Evolutionary conservation across 1,284 basidiomycete species (phyloP), one percentile per base, ranked within the genome.

Genomic region (Trametes versicolor): DNA sequence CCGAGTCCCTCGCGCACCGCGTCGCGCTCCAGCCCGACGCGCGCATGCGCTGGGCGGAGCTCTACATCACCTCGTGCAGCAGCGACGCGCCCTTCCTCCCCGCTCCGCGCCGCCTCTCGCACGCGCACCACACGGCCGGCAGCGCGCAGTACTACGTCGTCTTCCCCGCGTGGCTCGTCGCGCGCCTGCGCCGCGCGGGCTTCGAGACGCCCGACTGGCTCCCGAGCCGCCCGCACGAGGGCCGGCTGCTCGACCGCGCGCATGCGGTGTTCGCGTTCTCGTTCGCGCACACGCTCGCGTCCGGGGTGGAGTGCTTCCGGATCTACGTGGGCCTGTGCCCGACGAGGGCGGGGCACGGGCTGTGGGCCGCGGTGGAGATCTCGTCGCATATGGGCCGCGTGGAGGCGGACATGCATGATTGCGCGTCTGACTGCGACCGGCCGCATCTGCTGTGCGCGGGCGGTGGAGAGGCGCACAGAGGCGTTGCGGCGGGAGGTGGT

Each of bases 41-140:
- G 1, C 57, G 47, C 32, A n/a, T 58, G 9, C 29, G 47, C 41
- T 58, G 57, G 57, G 47, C 48, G 4, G 57, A 58, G 57, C 47
- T 58, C 47, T 58, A 58, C 34, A 58, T 58, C 21, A 58, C 57
- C 17, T 58, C 57, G 7, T 50, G 57, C 47, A 58, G 57, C 34
- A 58, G 57, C 47, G 57, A 58, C 34, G 21, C 47, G 23, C 34
- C 47, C 45, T 58, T 50, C 47, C 47, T 50, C 9, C 47, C 57
- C 17, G 34, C 47, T 2, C 47, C 57, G 6, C 47, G 36, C 47
- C 48, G 47, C 47, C 45, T 50, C 34, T 49, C 57, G 10, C 36
- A 39, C 17, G 34, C n/a, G 34, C 13, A 25, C 23, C 36, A 39
- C 17, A 23, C n/a, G 34, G 21, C 37, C 23, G 25, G 37, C 8